Conservation (phyloP, 192 early-diverging fungal species). For the Linderina pennispora region DNA sequence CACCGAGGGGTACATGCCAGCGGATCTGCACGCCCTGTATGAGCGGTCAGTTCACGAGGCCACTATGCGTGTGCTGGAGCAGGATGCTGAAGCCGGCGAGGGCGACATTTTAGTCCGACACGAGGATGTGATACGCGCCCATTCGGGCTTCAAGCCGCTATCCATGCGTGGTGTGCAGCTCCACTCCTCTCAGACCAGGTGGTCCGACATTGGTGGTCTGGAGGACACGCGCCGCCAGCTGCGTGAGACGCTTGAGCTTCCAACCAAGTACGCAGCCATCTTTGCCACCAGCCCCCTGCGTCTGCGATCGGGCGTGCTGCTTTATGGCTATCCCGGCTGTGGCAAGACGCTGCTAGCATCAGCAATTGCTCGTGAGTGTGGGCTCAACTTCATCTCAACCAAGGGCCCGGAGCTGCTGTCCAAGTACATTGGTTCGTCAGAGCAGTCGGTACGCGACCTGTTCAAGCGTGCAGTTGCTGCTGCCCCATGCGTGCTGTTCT, state of each 20-base stretch:
- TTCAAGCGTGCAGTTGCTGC: conserved; percentile 93
- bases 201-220: conserved; percentile 89
- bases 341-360: conserved; percentile 95
- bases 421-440: conserved; percentile 98
- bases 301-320: conserved; percentile 82
- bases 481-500: conserved; percentile 92
- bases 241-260: conserved; percentile 92
- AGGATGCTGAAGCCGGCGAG: conserved; percentile 18
- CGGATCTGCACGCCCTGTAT: conserved; percentile 71
- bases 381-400: conserved; percentile 93
- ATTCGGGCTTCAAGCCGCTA: conserved; percentile 72
- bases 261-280: conserved; percentile 85
- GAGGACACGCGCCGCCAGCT: conserved; percentile 72
- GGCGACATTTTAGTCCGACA: conserved; percentile 41
- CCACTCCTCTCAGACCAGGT: conserved; percentile 66
- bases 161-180: conserved; percentile 74
- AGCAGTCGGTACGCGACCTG: conserved; percentile 89
- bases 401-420: conserved; percentile 98
- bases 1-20: conserved; percentile 85
- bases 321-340: conserved; percentile 98
- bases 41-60: conserved; percentile 79
- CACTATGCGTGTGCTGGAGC: conserved; percentile 56
- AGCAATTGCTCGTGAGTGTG: conserved; percentile 94
- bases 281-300: conserved; percentile 85
- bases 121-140: conserved; percentile 68